Evolutionary conservation across 1,139 yeast genomes (phyloP), one percentile per base, ranked within the genome.

Genomic region (Hyphopichia fennica): DNA sequence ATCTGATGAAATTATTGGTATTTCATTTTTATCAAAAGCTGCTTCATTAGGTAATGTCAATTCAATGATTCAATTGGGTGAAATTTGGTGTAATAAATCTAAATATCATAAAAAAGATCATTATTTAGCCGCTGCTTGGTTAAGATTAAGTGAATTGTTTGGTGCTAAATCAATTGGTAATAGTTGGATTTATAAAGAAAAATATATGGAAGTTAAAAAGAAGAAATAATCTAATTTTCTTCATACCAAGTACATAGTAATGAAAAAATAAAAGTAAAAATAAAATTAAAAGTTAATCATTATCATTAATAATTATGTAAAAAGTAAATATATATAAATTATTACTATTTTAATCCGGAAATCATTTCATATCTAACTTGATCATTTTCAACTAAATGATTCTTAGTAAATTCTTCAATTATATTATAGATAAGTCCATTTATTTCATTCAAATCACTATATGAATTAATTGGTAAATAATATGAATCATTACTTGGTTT

Each of bases 171-270:
- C 83, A 46, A 78, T 84, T 30, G 91, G 91, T 1, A 83, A 85
- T 47, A 79, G 84, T 45, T 87, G 95, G 95, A 84, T 86, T 35
- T 82, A 84, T 66, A 85, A 84, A 59, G 82, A 80, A 37, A 85
- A 85, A 66, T 86, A 86, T 56, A 60, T 75, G 65, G 61, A 52
- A 46, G 52, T 39, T 45, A 41, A 41, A 40, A 43, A 42, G 32
- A 40, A 37, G 22, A 40, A 38, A 31, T 16, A 16, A 14, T 7
- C 13, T 9, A 11, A 4, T n/a, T n/a, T n/a, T n/a, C n/a, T n/a
- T n/a, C n/a, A n/a, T n/a, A n/a, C n/a, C n/a, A n/a, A n/a, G n/a
- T n/a, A n/a, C n/a, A n/a, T n/a, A n/a, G n/a, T n/a, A n/a, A n/a
- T n/a, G n/a, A n/a, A n/a, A n/a, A n/a, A n/a, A n/a, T n/a, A n/a